Percentiles rank a stretch among this genome's conserved stretches.
phyloP scores from a whole-genome alignment of 306 rosid genomes.

The Prunus mongolica region DNA sequence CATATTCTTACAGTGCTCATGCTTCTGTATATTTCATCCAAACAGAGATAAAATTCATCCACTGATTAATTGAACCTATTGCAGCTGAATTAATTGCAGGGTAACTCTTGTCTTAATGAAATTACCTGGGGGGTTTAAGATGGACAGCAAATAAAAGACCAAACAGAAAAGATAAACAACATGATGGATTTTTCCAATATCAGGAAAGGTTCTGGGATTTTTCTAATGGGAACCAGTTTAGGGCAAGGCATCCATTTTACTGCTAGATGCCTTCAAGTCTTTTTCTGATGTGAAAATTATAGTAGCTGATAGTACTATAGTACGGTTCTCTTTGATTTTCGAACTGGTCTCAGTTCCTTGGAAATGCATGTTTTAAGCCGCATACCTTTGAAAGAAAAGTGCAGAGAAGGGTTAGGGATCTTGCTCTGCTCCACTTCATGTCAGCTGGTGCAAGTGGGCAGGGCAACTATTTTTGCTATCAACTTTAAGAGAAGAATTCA shows the following conservation, averaged over 20 bases:
- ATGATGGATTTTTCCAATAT: not conserved
- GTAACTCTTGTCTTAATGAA: not conserved
- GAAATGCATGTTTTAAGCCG: not conserved
- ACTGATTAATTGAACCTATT: not conserved
- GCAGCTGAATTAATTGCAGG: not conserved
- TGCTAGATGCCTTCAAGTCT: not conserved
- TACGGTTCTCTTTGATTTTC: not conserved
- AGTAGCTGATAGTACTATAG: not conserved
- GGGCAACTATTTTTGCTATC: not conserved
- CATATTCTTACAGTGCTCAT: not conserved
- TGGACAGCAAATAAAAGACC: not conserved
- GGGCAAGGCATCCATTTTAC: not conserved
- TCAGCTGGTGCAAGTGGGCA: slow-evolving; percentile 2
- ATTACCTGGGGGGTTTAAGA: not conserved
- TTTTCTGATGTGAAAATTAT: not conserved
- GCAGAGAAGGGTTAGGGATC: not conserved
- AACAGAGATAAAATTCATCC: not conserved
- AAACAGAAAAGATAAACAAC: not conserved
- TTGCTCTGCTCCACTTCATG: not conserved
- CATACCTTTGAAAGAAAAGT: not conserved
- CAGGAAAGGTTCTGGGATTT: not conserved
- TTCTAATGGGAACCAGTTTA: not conserved
- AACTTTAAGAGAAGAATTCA: not conserved
- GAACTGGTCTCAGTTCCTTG: not conserved
- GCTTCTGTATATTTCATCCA: not conserved